Percentiles rank a stretch among this genome's conserved stretches.
These are phyloP conservation scores for Singerocomus rubriflavus DNA, from an alignment of 1,284 basidiomycete genomes.

Conservation along the genomic window DNA sequence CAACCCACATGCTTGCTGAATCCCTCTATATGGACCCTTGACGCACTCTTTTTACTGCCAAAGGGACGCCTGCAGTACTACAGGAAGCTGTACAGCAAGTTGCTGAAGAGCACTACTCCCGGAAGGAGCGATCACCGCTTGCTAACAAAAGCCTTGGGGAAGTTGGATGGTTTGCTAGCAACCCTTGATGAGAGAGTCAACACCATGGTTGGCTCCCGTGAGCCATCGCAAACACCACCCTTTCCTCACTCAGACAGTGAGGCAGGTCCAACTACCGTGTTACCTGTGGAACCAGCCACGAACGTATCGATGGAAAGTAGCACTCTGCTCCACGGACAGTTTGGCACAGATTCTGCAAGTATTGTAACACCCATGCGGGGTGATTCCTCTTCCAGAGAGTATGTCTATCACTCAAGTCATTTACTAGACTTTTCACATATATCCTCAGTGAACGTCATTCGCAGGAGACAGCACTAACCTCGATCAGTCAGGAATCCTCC, in stretches of 20 bases:
- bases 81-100: constrained; percentile 83
- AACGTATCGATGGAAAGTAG: constrained; percentile 6
- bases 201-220: constrained; percentile 38
- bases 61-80: constrained; percentile 88
- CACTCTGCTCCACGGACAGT: constrained; percentile 23
- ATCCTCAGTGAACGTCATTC: constrained; percentile 52
- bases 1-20: constrained; percentile 38
- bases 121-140: constrained; percentile 87
- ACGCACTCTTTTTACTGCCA: constrained; percentile 85
- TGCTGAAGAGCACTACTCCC: constrained; percentile 86
- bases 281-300: constrained; percentile 29
- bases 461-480: constrained; percentile 55
- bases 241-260: constrained; percentile 43
- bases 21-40: constrained; percentile 75
- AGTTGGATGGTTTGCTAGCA: constrained; percentile 72
- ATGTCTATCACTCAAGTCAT: constrained; percentile 26
- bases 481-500: constrained; percentile 49
- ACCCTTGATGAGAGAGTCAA: constrained; percentile 61
- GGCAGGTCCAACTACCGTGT: constrained; percentile 41
- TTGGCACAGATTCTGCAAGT: constrained; percentile 38
- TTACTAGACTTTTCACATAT: constrained; percentile 4
- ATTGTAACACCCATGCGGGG: constrained; percentile 48
- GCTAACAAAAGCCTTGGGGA: constrained; percentile 77
- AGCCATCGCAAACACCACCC: constrained; percentile 21
- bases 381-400: constrained; percentile 57